Conservation (phyloP, 345 rosid genomes). For the Dipteronia dyeriana region DNA sequence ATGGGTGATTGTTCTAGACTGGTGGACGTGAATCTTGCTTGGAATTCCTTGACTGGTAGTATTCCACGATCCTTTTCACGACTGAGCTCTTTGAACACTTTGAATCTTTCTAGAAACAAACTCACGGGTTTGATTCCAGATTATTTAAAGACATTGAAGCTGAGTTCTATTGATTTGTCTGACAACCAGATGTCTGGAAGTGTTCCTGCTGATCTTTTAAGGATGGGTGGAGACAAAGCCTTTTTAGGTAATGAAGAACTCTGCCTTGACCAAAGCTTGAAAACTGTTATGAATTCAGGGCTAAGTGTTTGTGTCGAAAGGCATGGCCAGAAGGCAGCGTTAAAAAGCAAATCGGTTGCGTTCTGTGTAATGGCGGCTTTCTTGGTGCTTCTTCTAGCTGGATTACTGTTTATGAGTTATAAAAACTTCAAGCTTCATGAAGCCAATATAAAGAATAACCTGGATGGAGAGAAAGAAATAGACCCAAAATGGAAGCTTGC, state of each 20-base stretch:
- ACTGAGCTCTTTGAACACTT: slow-evolving; percentile 61
- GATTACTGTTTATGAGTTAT: slow-evolving; percentile 53
- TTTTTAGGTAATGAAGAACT: slow-evolving; percentile 58
- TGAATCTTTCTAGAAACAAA: slow-evolving; percentile 73
- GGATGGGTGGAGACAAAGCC: slow-evolving; percentile 62
- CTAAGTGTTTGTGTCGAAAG: slow-evolving; percentile 45
- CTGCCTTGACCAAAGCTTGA: slow-evolving; percentile 50
- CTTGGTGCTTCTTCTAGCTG: slow-evolving; percentile 41
- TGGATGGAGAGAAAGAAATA: slow-evolving; percentile 33
- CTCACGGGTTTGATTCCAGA: slow-evolving; percentile 64
- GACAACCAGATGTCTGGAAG: slow-evolving; percentile 63
- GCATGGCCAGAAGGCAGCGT: slow-evolving; percentile 26
- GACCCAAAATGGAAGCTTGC: slow-evolving; percentile 57
- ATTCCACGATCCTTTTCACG: slow-evolving; percentile 50
- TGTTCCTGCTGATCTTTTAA: slow-evolving; percentile 61
- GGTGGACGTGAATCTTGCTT: slow-evolving; percentile 80
- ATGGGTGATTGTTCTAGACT: slow-evolving; percentile 50
- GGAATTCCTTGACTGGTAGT: slow-evolving; percentile 56
- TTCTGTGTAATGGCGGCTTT: slow-evolving; percentile 49
- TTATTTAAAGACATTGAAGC: slow-evolving; percentile 55
- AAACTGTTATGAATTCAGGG: slow-evolving; percentile 17
- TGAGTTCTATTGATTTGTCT: slow-evolving; percentile 79
- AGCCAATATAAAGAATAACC: slow-evolving; percentile 26
- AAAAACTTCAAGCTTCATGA: slow-evolving; percentile 46
- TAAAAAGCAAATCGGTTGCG: slow-evolving; percentile 35